Percentiles rank a stretch among this genome's conserved stretches.
Conservation (phyloP, 2,329 filamentous ascomycete genomes). For the Trichophyton simii region DNA sequence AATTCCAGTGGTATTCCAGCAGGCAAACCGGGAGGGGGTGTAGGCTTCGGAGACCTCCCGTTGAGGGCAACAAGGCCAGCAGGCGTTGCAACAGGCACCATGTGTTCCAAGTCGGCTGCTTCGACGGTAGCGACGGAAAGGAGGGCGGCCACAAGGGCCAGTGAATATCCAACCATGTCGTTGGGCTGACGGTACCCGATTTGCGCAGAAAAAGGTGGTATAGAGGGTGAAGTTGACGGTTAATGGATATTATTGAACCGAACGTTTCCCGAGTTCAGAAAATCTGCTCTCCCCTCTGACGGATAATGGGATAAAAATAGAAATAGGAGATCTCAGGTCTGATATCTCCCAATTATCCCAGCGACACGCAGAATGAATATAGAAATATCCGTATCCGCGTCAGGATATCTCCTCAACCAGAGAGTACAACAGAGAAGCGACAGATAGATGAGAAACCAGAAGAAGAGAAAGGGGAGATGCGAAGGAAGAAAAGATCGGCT, state of each 20-base stretch:
- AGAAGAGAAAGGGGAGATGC: neutral
- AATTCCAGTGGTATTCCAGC: constrained; percentile 11
- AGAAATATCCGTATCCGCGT: neutral
- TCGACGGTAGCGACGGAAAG: constrained; percentile 12
- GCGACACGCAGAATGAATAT: neutral
- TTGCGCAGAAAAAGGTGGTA: neutral
- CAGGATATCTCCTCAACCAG: neutral
- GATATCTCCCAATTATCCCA: neutral
- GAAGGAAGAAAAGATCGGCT: constrained; percentile 3
- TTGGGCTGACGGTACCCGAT: neutral
- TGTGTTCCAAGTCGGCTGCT: constrained; percentile 4
- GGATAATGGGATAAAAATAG: neutral
- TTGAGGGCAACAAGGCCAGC: constrained; percentile 11
- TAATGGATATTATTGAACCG: neutral
- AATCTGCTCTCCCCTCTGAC: neutral
- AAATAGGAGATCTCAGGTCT: neutral
- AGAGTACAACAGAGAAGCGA: too few relatives aligned
- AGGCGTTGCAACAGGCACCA: constrained; percentile 12
- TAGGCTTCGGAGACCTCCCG: constrained; percentile 14
- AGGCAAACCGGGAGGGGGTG: constrained; percentile 11
- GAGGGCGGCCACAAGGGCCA: constrained; percentile 9
- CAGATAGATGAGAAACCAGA: neutral
- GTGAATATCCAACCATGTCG: constrained; percentile 9
- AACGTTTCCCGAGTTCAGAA: neutral
- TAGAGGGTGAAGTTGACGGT: neutral